These are phyloP conservation scores for Microsporum ferrugineum DNA, from an alignment of 2,329 filamentous ascomycete species.

Conservation along the genomic window DNA sequence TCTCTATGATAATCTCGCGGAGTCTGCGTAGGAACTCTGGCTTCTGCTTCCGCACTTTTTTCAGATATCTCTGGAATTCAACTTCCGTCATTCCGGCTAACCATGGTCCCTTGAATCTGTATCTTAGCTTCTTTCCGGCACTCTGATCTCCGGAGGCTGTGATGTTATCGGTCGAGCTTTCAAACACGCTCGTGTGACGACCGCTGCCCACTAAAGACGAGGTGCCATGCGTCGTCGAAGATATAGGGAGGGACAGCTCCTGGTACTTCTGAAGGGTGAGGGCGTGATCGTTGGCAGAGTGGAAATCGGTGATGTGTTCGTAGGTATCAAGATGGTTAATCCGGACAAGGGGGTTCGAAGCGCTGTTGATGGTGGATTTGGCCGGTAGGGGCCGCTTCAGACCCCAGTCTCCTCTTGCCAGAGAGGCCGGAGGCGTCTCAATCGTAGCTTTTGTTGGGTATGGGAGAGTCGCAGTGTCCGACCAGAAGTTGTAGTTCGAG, in stretches of 20 bases:
- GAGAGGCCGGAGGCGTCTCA: constrained; percentile 60
- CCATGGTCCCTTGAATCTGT: constrained; percentile 50
- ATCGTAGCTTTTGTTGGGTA: constrained; percentile 79
- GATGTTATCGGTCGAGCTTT: constrained; percentile 13
- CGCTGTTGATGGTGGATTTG: constrained; percentile 59
- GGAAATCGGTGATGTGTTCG: constrained; percentile 82
- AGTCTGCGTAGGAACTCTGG: constrained; percentile 29
- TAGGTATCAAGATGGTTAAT: constrained; percentile 69
- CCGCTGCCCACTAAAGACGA: constrained; percentile 1
- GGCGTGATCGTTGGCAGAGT: constrained; percentile 68
- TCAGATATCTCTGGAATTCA: constrained; percentile 44
- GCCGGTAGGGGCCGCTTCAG: constrained; percentile 74
- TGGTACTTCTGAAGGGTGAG: constrained; percentile 76
- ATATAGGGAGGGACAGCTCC: constrained; percentile 64
- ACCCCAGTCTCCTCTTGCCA: constrained; percentile 78
- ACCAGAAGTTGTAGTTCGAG: constrained; percentile 41
- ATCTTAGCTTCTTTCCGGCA: constrained; percentile 33
- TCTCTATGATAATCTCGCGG: constrained; percentile 25
- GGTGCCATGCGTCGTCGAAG: constrained; percentile 20
- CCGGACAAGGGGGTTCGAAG: constrained; percentile 60
- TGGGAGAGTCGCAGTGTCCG: constrained; percentile 59
- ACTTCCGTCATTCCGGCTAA: constrained; percentile 44
- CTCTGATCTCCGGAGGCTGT: constrained; percentile 16
- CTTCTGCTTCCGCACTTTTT: constrained; percentile 33
- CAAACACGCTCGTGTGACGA: constrained; percentile 23